A percentile compares a stretch with the other conserved stretches of the same genome.
Conservation (phyloP, 2,329 filamentous ascomycete species). For the Penicillium sp. region DNA sequence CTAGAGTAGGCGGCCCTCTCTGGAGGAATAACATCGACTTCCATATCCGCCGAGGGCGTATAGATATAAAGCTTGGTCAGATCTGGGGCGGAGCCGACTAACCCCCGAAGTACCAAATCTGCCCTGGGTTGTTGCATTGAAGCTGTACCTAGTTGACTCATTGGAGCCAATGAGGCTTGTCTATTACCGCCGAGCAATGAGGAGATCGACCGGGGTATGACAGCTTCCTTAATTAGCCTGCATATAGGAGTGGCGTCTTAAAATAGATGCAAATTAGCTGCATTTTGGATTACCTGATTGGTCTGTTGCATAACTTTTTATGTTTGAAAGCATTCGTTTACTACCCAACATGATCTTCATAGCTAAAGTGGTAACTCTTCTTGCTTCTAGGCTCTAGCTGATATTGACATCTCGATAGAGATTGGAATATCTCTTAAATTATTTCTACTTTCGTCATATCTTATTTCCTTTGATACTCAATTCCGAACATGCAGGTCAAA, state of each 20-base stretch:
- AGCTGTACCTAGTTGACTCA: background rate
- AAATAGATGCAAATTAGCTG: conserved; percentile 24
- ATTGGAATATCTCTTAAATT: no score
- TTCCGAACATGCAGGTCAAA: background rate
- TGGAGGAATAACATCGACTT: background rate
- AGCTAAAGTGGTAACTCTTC: no score
- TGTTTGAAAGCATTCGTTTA: no score
- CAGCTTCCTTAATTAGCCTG: conserved; percentile 22
- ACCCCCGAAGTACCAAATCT: conserved; percentile 6
- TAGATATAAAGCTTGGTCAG: conserved; percentile 26
- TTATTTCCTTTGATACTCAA: no score
- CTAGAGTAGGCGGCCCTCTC: background rate
- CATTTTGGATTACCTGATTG: conserved; percentile 1
- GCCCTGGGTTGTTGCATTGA: conserved; percentile 5
- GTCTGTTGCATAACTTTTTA: no score
- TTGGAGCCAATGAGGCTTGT: conserved; percentile 11
- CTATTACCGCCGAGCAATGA: conserved; percentile 19
- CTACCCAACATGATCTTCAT: no score
- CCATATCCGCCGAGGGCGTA: conserved; percentile 16
- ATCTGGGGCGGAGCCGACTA: background rate
- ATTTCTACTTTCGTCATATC: no score
- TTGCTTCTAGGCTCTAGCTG: no score
- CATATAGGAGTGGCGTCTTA: conserved; percentile 3
- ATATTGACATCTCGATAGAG: no score
- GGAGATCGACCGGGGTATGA: conserved; percentile 11